A percentile compares a stretch with the other conserved stretches of the same genome.
Conservation (phyloP, 768 basidiomycete genomes). For the Sarcodon sp. region DNA sequence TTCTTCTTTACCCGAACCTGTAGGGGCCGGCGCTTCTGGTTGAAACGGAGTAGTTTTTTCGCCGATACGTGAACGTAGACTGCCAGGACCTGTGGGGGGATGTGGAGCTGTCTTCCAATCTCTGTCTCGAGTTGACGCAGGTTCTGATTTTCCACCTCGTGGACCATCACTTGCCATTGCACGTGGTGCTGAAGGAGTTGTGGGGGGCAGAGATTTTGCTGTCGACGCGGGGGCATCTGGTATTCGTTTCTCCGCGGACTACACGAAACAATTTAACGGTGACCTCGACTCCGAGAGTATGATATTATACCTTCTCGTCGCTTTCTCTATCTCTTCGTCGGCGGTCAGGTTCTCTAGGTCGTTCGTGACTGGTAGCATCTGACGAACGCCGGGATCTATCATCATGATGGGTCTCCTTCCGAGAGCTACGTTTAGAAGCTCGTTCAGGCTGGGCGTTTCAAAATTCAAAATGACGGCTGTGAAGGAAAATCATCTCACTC, state of each 20-base stretch:
- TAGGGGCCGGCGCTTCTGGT: neutral
- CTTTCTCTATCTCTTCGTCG: conserved; percentile 41
- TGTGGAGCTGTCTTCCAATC: neutral
- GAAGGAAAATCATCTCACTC: conserved; percentile 14
- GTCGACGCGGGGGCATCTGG: conserved; percentile 33
- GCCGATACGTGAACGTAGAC: conserved; percentile 45
- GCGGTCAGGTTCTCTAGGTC: conserved; percentile 54
- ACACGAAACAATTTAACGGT: neutral
- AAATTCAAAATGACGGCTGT: conserved; percentile 1
- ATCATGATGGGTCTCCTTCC: conserved; percentile 68
- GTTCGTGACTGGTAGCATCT: conserved; percentile 61
- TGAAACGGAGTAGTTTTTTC: conserved; percentile 39
- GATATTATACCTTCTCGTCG: conserved; percentile 38
- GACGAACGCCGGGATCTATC: conserved; percentile 52
- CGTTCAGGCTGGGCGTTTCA: conserved; percentile 44
- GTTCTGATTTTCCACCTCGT: neutral
- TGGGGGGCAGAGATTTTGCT: conserved; percentile 37
- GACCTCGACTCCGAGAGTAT: neutral
- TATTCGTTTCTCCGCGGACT: conserved; percentile 42
- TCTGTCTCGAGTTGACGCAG: neutral
- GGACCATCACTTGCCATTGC: conserved; percentile 26
- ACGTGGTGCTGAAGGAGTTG: conserved; percentile 57
- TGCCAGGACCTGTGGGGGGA: conserved; percentile 9
- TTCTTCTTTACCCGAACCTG: conserved; percentile 18
- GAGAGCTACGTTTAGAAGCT: conserved; percentile 67